phyloP scores from a whole-genome alignment of 331 rosid species.

The Malus hybrid region DNA sequence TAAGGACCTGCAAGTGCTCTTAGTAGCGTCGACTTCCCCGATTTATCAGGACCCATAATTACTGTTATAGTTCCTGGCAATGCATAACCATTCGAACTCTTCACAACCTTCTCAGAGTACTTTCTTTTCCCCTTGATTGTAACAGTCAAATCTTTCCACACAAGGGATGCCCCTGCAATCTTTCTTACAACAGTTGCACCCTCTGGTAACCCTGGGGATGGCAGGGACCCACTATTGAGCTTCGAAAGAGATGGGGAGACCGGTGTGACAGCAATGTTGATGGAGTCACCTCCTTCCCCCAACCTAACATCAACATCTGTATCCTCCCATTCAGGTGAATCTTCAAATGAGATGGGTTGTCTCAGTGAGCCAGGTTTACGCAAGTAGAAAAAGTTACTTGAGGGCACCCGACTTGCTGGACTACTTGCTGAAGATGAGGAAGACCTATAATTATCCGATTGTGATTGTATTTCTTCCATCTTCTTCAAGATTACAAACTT shows the following conservation, averaged over 20 bases:
- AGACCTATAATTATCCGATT: constrained; percentile 87
- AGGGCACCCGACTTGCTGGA: constrained; percentile 94
- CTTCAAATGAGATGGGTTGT: constrained; percentile 96
- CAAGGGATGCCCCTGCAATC: constrained; percentile 79
- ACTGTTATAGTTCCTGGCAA: constrained; percentile 95
- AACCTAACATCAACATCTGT: constrained; percentile 70
- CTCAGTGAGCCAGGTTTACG: constrained; percentile 92
- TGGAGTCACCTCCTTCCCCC: constrained; percentile 90
- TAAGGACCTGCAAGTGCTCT: constrained; percentile 79
- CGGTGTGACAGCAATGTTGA: constrained; percentile 64
- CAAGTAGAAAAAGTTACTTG: constrained; percentile 91
- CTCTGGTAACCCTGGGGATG: constrained; percentile 72
- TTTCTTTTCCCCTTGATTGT: constrained; percentile 90
- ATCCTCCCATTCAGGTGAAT: constrained; percentile 98
- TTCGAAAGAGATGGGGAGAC: constrained; percentile 88
- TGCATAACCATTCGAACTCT: constrained; percentile 96
- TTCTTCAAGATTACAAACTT: constrained; percentile 13
- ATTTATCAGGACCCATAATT: constrained; percentile 95
- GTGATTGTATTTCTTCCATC: constrained; percentile 99
- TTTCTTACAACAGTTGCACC: constrained; percentile 61
- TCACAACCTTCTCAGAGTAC: constrained; percentile 83
- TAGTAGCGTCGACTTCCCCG: constrained; percentile 88
- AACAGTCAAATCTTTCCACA: constrained; percentile 91
- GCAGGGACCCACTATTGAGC: constrained; percentile 78
- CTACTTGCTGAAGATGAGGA: constrained; percentile 96